Evolutionary conservation across 192 early-diverging fungal genomes (phyloP).

Genomic region (Coemansia sp.): DNA sequence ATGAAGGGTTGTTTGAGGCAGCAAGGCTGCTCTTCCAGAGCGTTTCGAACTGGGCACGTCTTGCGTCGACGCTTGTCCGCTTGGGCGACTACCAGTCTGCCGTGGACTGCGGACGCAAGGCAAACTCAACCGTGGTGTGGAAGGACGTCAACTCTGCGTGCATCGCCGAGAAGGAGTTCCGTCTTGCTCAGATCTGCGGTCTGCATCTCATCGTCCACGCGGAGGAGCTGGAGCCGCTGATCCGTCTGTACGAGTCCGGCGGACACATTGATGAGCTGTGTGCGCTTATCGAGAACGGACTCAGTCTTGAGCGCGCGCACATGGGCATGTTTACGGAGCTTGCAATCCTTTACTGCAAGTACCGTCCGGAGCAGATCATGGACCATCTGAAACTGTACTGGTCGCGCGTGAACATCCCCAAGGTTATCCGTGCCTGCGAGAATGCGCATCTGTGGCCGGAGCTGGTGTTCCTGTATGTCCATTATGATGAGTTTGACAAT

Average conservation of each 20-base stretch:
- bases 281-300: conserved; percentile 85
- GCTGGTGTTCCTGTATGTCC: conserved; percentile 96
- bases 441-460: conserved; percentile 94
- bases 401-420: conserved; percentile 98
- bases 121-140: conserved; percentile 98
- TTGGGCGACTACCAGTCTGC: conserved; percentile 94
- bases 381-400: conserved; percentile 97
- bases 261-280: conserved; percentile 94
- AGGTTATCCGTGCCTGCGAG: conserved; percentile 96
- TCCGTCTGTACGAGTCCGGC: conserved; percentile 81
- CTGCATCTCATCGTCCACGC: conserved; percentile 95
- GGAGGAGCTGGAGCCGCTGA: conserved; percentile 92
- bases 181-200: conserved; percentile 97
- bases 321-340: conserved; percentile 99
- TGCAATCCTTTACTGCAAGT: conserved; percentile 96
- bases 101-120: conserved; percentile 98
- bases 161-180: conserved; percentile 93
- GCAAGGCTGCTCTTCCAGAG: conserved; percentile 94
- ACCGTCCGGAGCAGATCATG: conserved; percentile 93
- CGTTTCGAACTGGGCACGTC: conserved; percentile 96
- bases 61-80: conserved; percentile 95
- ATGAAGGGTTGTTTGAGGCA: conserved; percentile 87
- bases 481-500: conserved; percentile 99
- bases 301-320: conserved; percentile 96
- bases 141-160: conserved; percentile 98